Percentiles rank a stretch among this genome's conserved stretches.
phyloP scores from a whole-genome alignment of 1,139 yeast genomes.

The Nadsonia commutata region DNA sequence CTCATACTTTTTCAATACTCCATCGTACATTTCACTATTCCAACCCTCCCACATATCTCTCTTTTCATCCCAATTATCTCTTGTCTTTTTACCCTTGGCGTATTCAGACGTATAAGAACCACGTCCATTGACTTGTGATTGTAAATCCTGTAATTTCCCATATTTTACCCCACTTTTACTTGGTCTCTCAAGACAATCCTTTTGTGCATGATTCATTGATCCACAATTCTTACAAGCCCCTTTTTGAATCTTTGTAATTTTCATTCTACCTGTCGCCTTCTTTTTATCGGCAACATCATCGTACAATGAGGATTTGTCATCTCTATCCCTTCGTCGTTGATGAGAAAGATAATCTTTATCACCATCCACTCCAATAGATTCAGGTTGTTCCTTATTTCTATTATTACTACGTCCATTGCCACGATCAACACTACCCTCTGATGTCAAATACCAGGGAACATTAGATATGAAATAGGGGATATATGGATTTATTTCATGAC shows the following conservation, averaged over 20 bases:
- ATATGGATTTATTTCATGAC: constrained; percentile 19
- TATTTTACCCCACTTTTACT: constrained; percentile 25
- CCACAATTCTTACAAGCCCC: constrained; percentile 42
- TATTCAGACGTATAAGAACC: constrained; percentile 18
- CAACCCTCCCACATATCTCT: constrained; percentile 73
- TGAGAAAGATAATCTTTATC: constrained; percentile 33
- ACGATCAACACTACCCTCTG: constrained; percentile 11
- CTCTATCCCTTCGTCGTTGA: constrained; percentile 28
- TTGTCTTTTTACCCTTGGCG: constrained; percentile 22
- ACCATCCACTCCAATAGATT: constrained; percentile 1
- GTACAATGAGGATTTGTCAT: constrained; percentile 19
- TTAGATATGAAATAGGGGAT: constrained; percentile 33
- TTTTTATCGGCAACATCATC: constrained; percentile 15
- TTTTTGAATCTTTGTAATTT: constrained; percentile 21
- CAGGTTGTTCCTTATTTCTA: not conserved
- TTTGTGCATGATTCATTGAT: constrained; percentile 29
- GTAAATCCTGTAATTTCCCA: constrained; percentile 18
- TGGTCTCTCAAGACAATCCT: constrained; percentile 40
- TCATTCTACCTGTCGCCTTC: constrained; percentile 10
- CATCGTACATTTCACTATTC: constrained; percentile 42
- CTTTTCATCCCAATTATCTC: constrained; percentile 39
- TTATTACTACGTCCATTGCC: too few species aligned
- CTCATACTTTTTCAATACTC: constrained; percentile 33
- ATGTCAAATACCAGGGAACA: constrained; percentile 36
- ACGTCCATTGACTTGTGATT: too few species aligned